phyloP scores from a whole-genome alignment of 768 basidiomycete genomes.

The Lanmaoa rubissima region DNA sequence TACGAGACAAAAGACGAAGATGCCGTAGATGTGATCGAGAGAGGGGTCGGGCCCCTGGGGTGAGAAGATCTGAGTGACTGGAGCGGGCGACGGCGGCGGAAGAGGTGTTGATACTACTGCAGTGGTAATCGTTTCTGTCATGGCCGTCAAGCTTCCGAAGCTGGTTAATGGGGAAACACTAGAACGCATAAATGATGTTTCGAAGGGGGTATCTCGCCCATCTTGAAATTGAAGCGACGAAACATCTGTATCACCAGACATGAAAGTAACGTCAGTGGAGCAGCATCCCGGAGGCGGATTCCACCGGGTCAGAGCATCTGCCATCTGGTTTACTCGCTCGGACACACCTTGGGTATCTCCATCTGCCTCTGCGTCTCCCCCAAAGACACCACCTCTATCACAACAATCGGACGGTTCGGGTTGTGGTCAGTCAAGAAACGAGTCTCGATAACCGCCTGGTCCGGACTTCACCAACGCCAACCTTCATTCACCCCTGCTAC shows the following conservation, averaged over 20 bases:
- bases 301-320: neutral
- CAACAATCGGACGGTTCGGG: neutral
- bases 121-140: constrained; percentile 34
- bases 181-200: constrained; percentile 72
- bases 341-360: no score
- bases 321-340: neutral
- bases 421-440: neutral
- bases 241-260: neutral
- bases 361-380: no score
- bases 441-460: neutral
- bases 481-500: neutral
- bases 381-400: neutral
- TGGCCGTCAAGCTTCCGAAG: constrained; percentile 32
- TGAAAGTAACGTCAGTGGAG: neutral
- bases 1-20: constrained; percentile 36
- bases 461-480: neutral
- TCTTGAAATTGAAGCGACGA: constrained; percentile 51
- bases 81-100: constrained; percentile 20
- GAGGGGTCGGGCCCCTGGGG: constrained; percentile 33
- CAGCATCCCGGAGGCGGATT: no score
- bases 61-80: constrained; percentile 20
- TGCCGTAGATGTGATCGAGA: constrained; percentile 30
- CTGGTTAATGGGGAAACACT: constrained; percentile 42
- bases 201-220: constrained; percentile 60
- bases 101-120: constrained; percentile 16